These are phyloP conservation scores for Aspergillus fumigatus DNA, from an alignment of 2,329 filamentous ascomycete genomes.

Conservation along the genomic window DNA sequence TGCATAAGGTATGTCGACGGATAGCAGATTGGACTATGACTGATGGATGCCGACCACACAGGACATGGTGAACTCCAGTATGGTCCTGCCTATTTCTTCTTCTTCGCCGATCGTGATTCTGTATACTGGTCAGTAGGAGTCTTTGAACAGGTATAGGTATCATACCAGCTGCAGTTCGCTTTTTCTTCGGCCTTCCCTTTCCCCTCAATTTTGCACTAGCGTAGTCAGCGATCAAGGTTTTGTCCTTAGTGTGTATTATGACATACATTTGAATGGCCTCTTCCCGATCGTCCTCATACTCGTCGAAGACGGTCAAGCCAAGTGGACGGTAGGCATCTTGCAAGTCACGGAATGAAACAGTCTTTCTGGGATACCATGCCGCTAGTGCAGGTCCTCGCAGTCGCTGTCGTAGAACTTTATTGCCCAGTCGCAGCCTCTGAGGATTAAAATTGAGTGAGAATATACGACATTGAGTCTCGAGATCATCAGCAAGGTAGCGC, in stretches of 20 bases:
- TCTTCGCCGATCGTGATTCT: slow-evolving; percentile 26
- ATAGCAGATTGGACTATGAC: no score
- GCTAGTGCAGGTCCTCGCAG: slow-evolving; percentile 77
- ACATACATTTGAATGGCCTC: slow-evolving; percentile 57
- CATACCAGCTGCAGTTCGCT: slow-evolving; percentile 54
- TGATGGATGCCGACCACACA: no score
- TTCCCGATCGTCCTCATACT: slow-evolving; percentile 75
- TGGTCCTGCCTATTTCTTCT: slow-evolving; percentile 21
- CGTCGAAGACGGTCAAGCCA: slow-evolving; percentile 65
- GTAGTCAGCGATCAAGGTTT: background rate
- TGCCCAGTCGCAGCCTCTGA: slow-evolving; percentile 72
- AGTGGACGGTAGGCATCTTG: slow-evolving; percentile 62
- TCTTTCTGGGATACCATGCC: slow-evolving; percentile 80
- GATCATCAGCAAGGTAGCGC: background rate
- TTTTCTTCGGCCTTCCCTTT: slow-evolving; percentile 88
- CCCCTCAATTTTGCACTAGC: slow-evolving; percentile 69
- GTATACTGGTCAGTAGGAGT: background rate
- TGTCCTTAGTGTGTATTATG: slow-evolving; percentile 1
- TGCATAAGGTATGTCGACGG: no score
- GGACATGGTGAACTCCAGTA: no score
- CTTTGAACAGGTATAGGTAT: background rate
- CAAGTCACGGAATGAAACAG: slow-evolving; percentile 68
- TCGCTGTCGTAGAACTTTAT: slow-evolving; percentile 86
- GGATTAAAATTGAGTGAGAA: slow-evolving; percentile 93
- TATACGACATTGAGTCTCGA: slow-evolving; percentile 80